phyloP scores from a whole-genome alignment of 176 grass and related monocot genomes.

The Pharus latifolius region DNA sequence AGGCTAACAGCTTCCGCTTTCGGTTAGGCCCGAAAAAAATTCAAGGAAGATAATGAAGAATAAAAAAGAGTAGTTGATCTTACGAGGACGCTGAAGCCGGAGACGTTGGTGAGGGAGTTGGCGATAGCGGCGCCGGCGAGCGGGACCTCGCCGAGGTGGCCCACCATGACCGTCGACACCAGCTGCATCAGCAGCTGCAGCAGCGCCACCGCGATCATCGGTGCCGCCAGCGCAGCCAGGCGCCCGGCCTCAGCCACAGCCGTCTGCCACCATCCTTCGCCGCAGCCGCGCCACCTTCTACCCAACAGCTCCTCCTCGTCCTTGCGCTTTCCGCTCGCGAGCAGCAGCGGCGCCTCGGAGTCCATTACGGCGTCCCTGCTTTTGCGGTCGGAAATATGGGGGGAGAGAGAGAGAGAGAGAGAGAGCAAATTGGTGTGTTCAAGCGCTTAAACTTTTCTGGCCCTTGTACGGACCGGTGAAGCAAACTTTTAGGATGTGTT shows the following conservation, averaged over 20 bases:
- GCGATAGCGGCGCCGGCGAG: conserved; percentile 61
- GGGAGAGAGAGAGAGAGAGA: too few species aligned
- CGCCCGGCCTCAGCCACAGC: conserved; percentile 28
- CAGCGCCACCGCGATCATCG: conserved; percentile 51
- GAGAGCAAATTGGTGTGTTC: too few species aligned
- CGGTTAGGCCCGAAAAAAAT: too few species aligned
- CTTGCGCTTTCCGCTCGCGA: not conserved
- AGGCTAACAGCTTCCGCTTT: too few species aligned
- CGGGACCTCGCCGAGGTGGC: conserved; percentile 56
- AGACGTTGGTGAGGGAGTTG: conserved; percentile 54
- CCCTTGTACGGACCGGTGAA: too few species aligned
- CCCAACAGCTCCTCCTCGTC: not conserved
- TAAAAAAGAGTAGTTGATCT: not conserved
- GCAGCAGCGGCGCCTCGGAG: conserved; percentile 26
- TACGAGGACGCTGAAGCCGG: conserved; percentile 75
- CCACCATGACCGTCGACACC: conserved; percentile 58
- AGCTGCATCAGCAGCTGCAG: conserved; percentile 62
- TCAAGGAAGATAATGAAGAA: not conserved
- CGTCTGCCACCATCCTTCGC: conserved; percentile 11
- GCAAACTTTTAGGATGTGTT: too few species aligned
- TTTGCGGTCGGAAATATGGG: too few species aligned
- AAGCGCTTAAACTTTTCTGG: too few species aligned
- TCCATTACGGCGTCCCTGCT: too few species aligned
- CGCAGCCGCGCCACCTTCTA: not conserved
- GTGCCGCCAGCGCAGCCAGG: conserved; percentile 37